Percentiles rank a stretch among this genome's conserved stretches.
Conservation (phyloP, 257 asterid genomes). For the Scutellaria barbata region DNA sequence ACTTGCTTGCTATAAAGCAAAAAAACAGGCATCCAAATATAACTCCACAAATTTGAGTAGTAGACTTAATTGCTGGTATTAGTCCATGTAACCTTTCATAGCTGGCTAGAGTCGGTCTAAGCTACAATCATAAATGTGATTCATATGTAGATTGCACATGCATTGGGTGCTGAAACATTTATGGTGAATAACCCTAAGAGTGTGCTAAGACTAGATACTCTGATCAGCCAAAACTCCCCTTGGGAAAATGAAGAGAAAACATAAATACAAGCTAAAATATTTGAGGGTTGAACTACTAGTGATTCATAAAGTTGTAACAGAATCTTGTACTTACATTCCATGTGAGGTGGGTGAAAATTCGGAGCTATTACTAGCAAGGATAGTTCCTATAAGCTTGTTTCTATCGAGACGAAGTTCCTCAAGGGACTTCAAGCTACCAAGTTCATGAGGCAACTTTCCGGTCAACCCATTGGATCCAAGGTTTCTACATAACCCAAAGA, state of each 20-base stretch:
- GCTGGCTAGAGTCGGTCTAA: neutral
- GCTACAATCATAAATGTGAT: neutral
- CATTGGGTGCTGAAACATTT: neutral
- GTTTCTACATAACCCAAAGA: slow-evolving; percentile 52
- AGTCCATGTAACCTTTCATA: neutral
- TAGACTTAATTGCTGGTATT: neutral
- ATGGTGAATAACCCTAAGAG: neutral
- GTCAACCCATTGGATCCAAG: slow-evolving; percentile 81
- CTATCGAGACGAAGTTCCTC: slow-evolving; percentile 83
- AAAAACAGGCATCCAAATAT: neutral
- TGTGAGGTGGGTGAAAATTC: slow-evolving; percentile 39
- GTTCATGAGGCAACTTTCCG: slow-evolving; percentile 76
- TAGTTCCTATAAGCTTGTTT: slow-evolving; percentile 70
- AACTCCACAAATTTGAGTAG: neutral
- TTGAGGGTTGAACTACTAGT: neutral
- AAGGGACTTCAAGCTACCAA: slow-evolving; percentile 73
- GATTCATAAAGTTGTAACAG: neutral
- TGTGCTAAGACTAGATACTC: neutral
- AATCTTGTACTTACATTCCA: slow-evolving; percentile 61
- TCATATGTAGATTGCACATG: neutral
- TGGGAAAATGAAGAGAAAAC: neutral
- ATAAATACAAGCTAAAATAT: neutral
- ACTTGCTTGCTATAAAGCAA: slow-evolving; percentile 2
- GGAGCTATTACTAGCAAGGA: slow-evolving; percentile 67
- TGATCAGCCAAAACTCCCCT: neutral